phyloP scores from a whole-genome alignment of 441 rosid genomes.

The Arabidopsis hybrid region DNA sequence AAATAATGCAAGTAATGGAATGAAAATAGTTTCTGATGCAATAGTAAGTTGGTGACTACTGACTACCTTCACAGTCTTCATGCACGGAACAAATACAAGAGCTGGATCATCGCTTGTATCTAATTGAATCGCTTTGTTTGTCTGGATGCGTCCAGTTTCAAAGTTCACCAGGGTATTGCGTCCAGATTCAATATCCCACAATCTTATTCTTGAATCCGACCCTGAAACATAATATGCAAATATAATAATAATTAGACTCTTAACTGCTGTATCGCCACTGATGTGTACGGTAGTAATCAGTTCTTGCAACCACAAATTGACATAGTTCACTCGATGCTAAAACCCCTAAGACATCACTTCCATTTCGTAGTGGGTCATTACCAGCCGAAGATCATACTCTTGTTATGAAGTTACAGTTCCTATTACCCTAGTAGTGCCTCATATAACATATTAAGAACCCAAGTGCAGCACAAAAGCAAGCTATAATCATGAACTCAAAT shows the following conservation, averaged over 20 bases:
- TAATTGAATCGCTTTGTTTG: constrained; percentile 73
- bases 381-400: not conserved
- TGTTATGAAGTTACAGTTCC: not conserved
- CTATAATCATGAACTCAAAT: not conserved
- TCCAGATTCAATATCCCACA: constrained; percentile 95
- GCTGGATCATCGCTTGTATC: constrained; percentile 72
- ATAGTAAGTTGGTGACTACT: constrained; percentile 30
- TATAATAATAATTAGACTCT: not conserved
- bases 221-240: constrained; percentile 53
- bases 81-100: constrained; percentile 84
- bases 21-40: not conserved
- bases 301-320: constrained; percentile 13
- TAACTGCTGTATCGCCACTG: not conserved
- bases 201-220: constrained; percentile 90
- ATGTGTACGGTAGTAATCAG: constrained; percentile 2
- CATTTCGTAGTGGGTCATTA: not conserved
- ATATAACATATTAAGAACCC: not conserved
- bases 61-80: constrained; percentile 75
- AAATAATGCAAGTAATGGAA: constrained; percentile 22
- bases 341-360: not conserved
- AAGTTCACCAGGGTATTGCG: constrained; percentile 91
- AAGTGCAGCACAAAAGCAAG: constrained; percentile 6
- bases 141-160: constrained; percentile 83
- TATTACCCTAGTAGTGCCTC: constrained; percentile 1
- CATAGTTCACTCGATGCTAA: not conserved